Conservation (phyloP, 2,329 filamentous ascomycete species). For the Eutypa lata region DNA sequence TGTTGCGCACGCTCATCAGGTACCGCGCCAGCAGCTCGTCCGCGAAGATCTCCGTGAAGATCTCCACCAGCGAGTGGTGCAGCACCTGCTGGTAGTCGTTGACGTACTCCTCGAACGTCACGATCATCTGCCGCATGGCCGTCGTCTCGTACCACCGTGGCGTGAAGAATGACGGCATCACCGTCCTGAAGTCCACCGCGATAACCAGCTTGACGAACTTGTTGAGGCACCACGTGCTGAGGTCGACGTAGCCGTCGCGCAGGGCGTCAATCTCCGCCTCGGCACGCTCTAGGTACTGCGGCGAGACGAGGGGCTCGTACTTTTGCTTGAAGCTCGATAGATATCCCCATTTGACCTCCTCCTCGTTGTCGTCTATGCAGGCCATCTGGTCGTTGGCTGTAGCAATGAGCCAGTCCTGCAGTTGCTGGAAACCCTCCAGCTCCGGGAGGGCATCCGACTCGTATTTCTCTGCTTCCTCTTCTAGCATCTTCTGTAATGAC, state of each 20-base stretch:
- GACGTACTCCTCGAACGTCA: conserved; percentile 94
- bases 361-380: conserved; percentile 89
- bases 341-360: conserved; percentile 73
- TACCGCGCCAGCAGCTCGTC: conserved; percentile 89
- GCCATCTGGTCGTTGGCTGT: conserved; percentile 98
- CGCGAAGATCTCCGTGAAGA: conserved; percentile 88
- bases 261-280: conserved; percentile 70
- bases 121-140: conserved; percentile 89
- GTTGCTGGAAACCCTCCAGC: conserved; percentile 67
- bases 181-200: conserved; percentile 78
- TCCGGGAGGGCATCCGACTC: conserved; percentile 53
- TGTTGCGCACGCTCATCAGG: conserved; percentile 81
- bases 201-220: conserved; percentile 88
- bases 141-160: conserved; percentile 81
- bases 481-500: conserved; percentile 82
- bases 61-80: conserved; percentile 83
- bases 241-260: conserved; percentile 89
- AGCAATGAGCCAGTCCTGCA: conserved; percentile 95
- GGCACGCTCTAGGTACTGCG: conserved; percentile 74
- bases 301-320: conserved; percentile 75
- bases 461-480: conserved; percentile 78
- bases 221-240: conserved; percentile 87
- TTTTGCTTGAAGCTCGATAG: conserved; percentile 82
- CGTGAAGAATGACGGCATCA: conserved; percentile 89
- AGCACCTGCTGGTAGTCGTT: conserved; percentile 80